These are phyloP conservation scores for Colletotrichum plurivorum DNA, from an alignment of 2,329 filamentous ascomycete genomes.

Conservation along the genomic window DNA sequence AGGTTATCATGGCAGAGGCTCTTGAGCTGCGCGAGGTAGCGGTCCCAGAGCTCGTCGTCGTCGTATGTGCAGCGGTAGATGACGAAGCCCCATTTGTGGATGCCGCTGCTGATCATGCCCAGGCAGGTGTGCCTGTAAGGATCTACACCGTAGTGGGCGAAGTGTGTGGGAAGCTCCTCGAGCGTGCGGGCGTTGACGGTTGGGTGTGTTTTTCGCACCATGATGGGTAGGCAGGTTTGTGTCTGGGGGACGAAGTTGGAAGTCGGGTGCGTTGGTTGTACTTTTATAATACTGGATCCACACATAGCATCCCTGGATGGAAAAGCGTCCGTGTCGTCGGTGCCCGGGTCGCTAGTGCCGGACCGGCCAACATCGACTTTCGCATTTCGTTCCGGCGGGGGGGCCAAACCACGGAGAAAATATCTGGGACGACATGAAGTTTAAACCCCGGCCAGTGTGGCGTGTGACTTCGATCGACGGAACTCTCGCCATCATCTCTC, in stretches of 20 bases:
- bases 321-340: too few species aligned
- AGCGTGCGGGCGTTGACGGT: conserved; percentile 9
- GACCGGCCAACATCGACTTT: too few species aligned
- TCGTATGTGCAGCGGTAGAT: conserved; percentile 42
- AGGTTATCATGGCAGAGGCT: not conserved
- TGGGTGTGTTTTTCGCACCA: not conserved
- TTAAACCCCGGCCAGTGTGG: too few species aligned
- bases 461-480: too few species aligned
- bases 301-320: too few species aligned
- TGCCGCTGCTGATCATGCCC: conserved; percentile 6
- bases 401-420: too few species aligned
- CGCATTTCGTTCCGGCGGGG: too few species aligned
- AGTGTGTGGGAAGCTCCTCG: not conserved
- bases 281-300: too few species aligned
- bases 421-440: too few species aligned
- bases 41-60: conserved; percentile 36
- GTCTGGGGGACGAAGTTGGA: not conserved
- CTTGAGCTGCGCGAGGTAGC: conserved; percentile 19
- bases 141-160: not conserved
- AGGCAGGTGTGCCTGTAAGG: not conserved
- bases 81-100: conserved; percentile 41
- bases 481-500: too few species aligned
- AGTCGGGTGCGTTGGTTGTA: not conserved
- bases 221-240: not conserved
- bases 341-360: too few species aligned